These are phyloP conservation scores for Blepharisma japonicum DNA, from an alignment of 73 alveolate species.

Conservation along the genomic window DNA sequence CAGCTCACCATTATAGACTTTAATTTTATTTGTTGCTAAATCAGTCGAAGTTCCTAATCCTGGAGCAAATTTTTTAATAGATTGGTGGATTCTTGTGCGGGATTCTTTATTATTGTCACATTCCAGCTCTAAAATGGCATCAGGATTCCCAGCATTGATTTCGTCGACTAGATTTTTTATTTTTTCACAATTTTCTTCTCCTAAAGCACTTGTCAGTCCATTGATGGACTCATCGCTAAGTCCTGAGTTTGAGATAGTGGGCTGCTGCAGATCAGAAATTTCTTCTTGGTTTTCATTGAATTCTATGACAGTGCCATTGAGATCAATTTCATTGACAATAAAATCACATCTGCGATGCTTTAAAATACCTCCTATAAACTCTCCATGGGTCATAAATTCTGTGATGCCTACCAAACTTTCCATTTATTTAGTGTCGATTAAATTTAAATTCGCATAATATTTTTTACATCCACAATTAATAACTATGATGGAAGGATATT, in stretches of 20 bases:
- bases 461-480: too few relatives aligned
- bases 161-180: constrained; percentile 45
- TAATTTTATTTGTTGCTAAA: constrained; percentile 38
- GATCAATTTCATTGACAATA: constrained; percentile 93
- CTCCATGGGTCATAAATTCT: constrained; percentile 36
- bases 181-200: constrained; percentile 43
- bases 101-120: constrained; percentile 58
- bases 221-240: constrained; percentile 48
- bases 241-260: constrained; percentile 29
- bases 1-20: constrained; percentile 36
- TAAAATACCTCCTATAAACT: constrained; percentile 64
- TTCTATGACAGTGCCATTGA: constrained; percentile 74
- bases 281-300: constrained; percentile 49
- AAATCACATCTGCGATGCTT: constrained; percentile 94
- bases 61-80: constrained; percentile 55
- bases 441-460: too few relatives aligned
- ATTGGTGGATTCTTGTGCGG: constrained; percentile 51
- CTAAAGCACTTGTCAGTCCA: constrained; percentile 36
- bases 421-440: not conserved
- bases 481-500: not conserved
- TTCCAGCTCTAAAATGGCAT: constrained; percentile 37
- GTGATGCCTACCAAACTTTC: constrained; percentile 46
- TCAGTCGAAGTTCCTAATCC: constrained; percentile 66
- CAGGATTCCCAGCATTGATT: constrained; percentile 57
- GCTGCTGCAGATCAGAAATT: constrained; percentile 51